phyloP scores from a whole-genome alignment of 106 monocot species.

The Apostasia shenzhenica region DNA sequence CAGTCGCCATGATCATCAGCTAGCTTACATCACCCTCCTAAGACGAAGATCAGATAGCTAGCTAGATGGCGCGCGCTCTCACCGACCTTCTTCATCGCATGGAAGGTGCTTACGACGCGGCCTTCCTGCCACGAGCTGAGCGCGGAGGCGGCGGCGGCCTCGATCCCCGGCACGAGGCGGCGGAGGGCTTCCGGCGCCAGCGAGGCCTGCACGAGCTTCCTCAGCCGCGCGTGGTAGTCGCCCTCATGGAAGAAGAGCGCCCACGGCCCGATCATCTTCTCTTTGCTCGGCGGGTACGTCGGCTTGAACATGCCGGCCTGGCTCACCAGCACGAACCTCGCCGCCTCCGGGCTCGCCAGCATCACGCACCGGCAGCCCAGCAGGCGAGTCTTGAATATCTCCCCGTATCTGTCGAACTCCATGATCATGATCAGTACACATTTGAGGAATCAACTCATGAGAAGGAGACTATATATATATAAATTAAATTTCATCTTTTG shows the following conservation, averaged over 20 bases:
- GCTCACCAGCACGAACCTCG: slow-evolving; percentile 57
- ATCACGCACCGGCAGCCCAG: slow-evolving; percentile 76
- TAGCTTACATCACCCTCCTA: background rate
- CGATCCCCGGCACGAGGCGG: slow-evolving; percentile 32
- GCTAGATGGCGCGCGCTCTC: too few species aligned
- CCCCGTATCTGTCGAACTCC: slow-evolving; percentile 38
- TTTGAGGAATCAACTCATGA: background rate
- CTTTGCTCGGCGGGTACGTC: slow-evolving; percentile 81
- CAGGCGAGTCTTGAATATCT: slow-evolving; percentile 66
- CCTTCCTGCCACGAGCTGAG: slow-evolving; percentile 35
- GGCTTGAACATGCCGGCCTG: slow-evolving; percentile 60
- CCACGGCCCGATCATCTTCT: slow-evolving; percentile 60
- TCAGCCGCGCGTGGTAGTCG: slow-evolving; percentile 44
- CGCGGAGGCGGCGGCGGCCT: slow-evolving; percentile 21
- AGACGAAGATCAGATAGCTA: too few species aligned
- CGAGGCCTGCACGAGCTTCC: slow-evolving; percentile 44
- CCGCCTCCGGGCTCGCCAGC: slow-evolving; percentile 87
- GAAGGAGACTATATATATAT: background rate
- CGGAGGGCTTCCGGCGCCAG: slow-evolving; percentile 46
- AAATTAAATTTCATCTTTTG: background rate
- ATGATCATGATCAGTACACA: background rate
- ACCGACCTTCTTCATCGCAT: slow-evolving; percentile 65
- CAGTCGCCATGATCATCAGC: background rate
- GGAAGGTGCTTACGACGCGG: slow-evolving; percentile 31
- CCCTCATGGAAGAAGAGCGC: slow-evolving; percentile 87